Base-by-base conservation (phyloP, 2,329 filamentous ascomycete species). In the Plenodomus lindquistii region DNA sequence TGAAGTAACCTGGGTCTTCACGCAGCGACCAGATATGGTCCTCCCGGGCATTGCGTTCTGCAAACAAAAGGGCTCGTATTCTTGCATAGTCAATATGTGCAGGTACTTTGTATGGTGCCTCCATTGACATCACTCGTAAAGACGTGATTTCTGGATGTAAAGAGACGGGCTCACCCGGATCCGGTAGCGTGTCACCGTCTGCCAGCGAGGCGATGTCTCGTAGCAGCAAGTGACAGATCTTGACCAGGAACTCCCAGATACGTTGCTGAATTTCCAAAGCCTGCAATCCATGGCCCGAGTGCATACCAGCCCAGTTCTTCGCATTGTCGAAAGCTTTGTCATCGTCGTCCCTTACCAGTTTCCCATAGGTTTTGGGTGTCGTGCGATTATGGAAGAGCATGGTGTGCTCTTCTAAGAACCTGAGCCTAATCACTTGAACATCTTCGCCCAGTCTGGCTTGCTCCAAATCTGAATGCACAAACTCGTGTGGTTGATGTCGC, bases 1-100 rank as follows among this genome's bases (percentile, higher is more conserved):
- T 65, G 54, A 85, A 86, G 65, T 84, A 85, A 1, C 68, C 67
- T 0, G 83, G 82, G 59, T 86, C 83, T 55, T 86, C 83, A 3
- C 83, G 75, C 2, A 86, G 65, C 0, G 74, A 60, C 76, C 77
- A 63, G 2, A 56, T 2, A 39, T 55, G 49, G 35, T 60, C 57
- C 36, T 60, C 53, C 19, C 18, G 13, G 9, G 19, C 27, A 19
- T 45, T 50, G 10, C 35, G 39, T 38, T 44, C 38, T 10, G 44
- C 47, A n/a, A n/a, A n/a, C n/a, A n/a, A n/a, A n/a, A n/a, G n/a
- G 6, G 22, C 60, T 34, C 74, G 67, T 0, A 85, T 66, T 0
- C 74, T 72, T 0, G 40, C 52, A 1, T 84, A 63, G 52, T 85
- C 75, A 0, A 84, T 61, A 2, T 62, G 55, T 0, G 73, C 68